These are phyloP conservation scores for Penicillium canescens DNA, from an alignment of 495 filamentous ascomycete genomes.

Conservation along the genomic window DNA sequence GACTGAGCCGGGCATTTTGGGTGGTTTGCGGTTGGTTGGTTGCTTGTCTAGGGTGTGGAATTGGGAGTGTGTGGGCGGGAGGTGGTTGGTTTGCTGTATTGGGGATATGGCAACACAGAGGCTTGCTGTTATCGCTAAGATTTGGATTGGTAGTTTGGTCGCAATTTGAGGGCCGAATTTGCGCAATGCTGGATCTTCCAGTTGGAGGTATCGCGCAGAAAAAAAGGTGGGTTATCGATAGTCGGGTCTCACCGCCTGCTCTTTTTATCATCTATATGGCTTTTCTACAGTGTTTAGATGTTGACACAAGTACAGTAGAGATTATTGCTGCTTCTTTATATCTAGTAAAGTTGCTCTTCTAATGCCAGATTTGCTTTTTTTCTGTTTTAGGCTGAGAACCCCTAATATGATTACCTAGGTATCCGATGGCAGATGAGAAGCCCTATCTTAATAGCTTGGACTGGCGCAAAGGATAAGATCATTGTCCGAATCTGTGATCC, in stretches of 20 bases:
- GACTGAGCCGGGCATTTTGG: constrained; percentile 42
- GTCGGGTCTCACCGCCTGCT: constrained; percentile 24
- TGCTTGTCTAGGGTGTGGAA: neutral
- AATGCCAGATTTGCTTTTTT: too few species aligned
- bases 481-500: too few species aligned
- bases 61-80: neutral
- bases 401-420: too few species aligned
- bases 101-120: neutral
- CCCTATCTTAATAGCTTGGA: too few species aligned
- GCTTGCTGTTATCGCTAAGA: too few species aligned
- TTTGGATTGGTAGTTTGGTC: neutral
- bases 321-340: neutral
- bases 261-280: constrained; percentile 5
- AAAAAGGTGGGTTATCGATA: constrained; percentile 38
- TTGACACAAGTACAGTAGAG: neutral
- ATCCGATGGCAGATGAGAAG: too few species aligned
- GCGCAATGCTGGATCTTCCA: constrained; percentile 9
- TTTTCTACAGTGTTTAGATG: too few species aligned
- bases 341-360: too few species aligned
- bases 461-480: too few species aligned
- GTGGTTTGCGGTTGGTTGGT: neutral
- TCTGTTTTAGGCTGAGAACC: too few species aligned
- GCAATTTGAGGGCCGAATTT: neutral
- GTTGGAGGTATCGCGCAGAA: constrained; percentile 20
- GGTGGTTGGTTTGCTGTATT: neutral